Evolutionary conservation across 257 asterid species (phyloP).

Genomic region (Solanum appendiculatum): DNA sequence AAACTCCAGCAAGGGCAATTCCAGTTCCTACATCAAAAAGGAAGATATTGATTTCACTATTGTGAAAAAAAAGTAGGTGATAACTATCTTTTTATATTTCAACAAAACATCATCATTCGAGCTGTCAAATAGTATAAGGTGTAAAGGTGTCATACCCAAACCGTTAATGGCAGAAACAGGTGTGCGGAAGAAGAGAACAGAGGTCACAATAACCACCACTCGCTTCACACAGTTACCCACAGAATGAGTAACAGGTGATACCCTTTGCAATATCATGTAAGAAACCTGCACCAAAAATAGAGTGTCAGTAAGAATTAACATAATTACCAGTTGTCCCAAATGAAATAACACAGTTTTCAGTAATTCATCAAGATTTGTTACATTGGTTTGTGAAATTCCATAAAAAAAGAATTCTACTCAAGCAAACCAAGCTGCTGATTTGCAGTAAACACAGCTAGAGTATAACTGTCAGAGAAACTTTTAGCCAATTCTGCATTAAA

Average conservation of each 20-base stretch:
- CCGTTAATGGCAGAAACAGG: slow-evolving; percentile 68
- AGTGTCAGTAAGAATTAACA: slow-evolving; percentile 4
- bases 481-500: not conserved
- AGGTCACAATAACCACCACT: slow-evolving; percentile 80
- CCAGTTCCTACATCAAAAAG: slow-evolving; percentile 56
- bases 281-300: slow-evolving; percentile 51
- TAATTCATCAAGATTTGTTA: not conserved
- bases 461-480: not conserved
- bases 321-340: not conserved
- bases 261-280: slow-evolving; percentile 88
- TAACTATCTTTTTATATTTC: not conserved
- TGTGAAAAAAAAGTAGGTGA: not conserved
- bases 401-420: not conserved
- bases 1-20: slow-evolving; percentile 83
- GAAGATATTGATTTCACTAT: not conserved
- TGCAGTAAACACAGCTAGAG: not conserved
- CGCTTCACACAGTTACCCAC: slow-evolving; percentile 92
- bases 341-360: not conserved
- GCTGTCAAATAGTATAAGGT: not conserved
- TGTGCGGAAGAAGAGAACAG: slow-evolving; percentile 83
- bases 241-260: slow-evolving; percentile 92
- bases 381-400: not conserved
- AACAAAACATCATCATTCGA: not conserved
- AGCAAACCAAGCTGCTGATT: not conserved
- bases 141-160: slow-evolving; percentile 37